Base-by-base conservation (phyloP, 495 filamentous ascomycete genomes). In the Sordaria brevicollis region DNA sequence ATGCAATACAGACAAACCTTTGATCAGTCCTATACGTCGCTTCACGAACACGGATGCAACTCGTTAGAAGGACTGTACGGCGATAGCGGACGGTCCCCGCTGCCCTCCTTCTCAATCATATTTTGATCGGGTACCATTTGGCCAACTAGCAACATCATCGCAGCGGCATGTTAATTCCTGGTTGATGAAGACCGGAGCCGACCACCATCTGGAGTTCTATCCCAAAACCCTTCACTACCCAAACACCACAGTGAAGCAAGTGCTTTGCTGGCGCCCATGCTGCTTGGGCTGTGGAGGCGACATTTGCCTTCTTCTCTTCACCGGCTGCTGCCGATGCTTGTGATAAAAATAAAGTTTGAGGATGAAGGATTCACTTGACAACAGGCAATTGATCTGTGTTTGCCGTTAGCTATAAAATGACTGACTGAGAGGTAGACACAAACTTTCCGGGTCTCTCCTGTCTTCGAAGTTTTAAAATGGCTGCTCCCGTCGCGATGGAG, bases 401-500 rank as follows among this genome's bases (percentile, higher is more conserved):
- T 5, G 13, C 21, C 49, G 0, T 31, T 57, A 25, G 31, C 0
- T 0, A 54, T 25, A n/a, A n/a, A n/a, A n/a, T 54, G 43, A 62
- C 49, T 62, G 49, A 62, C 49, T 17, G 33, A 29, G 49, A 62
- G 49, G 49, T 62, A 31, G 2, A 21, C 29, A 29, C 49, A 62
- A 29, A 5, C 21, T 29, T 25, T 3, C n/a, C n/a, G n/a, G 9
- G 4, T 19, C n/a, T 62, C 25, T 25, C 31, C 25, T 17, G 13
- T n/a, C 67, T 70, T 35, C 74, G 76, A 33, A 71, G 11, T 62
- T 73, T 38, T 71, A 74, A 65, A 54, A 84, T 85, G 83, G 76
- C 82, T 65, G 78, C 83, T 21, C 72, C 80, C 19, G 79, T 81
- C 72, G 79, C 79, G 31, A 71, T 80, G n/a, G 79, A 82, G 67